A percentile compares a stretch with the other conserved stretches of the same genome.
Conservation (phyloP, 208 protist genomes). For the Trypanosomatidae sp. region DNA sequence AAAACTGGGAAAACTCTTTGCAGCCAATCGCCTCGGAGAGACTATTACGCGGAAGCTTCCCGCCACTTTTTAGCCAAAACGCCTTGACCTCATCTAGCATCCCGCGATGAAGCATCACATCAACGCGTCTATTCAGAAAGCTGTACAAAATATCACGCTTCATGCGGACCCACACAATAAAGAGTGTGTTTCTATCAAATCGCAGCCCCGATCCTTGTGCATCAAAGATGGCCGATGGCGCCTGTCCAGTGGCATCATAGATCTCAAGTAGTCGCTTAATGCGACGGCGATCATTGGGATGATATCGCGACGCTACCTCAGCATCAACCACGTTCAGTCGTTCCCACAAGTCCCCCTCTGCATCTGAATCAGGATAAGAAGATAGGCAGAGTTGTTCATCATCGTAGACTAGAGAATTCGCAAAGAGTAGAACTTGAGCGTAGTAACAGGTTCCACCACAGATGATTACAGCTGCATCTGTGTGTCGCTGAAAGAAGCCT, state of each 20-base stretch:
- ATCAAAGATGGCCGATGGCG: conserved; percentile 55
- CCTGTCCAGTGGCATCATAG: conserved; percentile 41
- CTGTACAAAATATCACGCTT: conserved; percentile 40
- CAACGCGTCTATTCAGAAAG: conserved; percentile 64
- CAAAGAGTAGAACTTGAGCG: conserved; percentile 67
- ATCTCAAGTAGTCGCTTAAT: conserved; percentile 82
- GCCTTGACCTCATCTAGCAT: conserved; percentile 58
- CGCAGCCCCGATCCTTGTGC: conserved; percentile 34
- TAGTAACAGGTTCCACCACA: conserved; percentile 88
- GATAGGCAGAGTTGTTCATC: background rate
- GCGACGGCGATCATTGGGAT: conserved; percentile 83
- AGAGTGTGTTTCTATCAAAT: conserved; percentile 32
- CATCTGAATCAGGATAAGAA: conserved; percentile 7
- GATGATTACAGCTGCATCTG: conserved; percentile 57
- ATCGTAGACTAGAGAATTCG: conserved; percentile 43
- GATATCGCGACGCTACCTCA: conserved; percentile 59
- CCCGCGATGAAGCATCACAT: conserved; percentile 74
- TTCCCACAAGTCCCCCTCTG: conserved; percentile 36
- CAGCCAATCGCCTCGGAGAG: conserved; percentile 75
- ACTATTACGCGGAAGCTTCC: conserved; percentile 16
- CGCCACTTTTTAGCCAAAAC: conserved; percentile 25
- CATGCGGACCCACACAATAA: conserved; percentile 67
- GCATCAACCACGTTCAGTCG: conserved; percentile 70
- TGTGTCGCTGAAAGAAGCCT: conserved; percentile 37
- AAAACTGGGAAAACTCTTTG: conserved; percentile 54